These are phyloP conservation scores for Fusarium ramigenum DNA, from an alignment of 2,329 filamentous ascomycete genomes.

Conservation along the genomic window DNA sequence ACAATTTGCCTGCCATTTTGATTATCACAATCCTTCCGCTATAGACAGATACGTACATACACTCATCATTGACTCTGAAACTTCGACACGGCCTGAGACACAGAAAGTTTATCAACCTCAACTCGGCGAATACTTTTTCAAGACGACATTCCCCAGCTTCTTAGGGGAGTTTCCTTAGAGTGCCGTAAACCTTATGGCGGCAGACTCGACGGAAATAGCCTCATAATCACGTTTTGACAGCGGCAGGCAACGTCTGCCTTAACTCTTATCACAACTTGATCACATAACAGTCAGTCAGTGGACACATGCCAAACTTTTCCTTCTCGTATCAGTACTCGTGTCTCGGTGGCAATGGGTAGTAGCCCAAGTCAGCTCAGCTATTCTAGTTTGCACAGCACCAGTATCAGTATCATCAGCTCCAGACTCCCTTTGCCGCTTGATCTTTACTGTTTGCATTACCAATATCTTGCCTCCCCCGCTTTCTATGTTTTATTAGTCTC, in stretches of 20 bases:
- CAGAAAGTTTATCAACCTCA: neutral
- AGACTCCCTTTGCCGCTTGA: neutral
- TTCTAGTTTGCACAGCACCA: neutral
- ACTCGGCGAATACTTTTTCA: neutral
- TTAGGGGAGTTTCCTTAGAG: neutral
- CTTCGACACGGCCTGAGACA: neutral
- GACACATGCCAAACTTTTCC: neutral
- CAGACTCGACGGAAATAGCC: conserved; percentile 8
- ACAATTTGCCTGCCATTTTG: neutral
- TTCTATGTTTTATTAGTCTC: neutral
- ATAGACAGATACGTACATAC: neutral
- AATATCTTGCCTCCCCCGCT: neutral
- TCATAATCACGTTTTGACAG: conserved; percentile 9
- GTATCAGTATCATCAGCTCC: neutral
- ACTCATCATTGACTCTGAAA: neutral
- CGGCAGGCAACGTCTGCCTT: neutral
- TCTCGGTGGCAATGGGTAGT: neutral
- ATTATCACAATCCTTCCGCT: neutral
- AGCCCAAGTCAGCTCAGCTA: neutral
- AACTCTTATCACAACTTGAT: neutral
- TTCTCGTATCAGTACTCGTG: neutral
- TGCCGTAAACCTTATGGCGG: neutral
- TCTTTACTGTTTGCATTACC: neutral
- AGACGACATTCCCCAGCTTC: neutral
- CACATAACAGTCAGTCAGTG: neutral